Percentiles rank a stretch among this genome's conserved stretches.
These are phyloP conservation scores for Leccinum insigne DNA, from an alignment of 1,284 basidiomycete genomes.

Conservation along the genomic window DNA sequence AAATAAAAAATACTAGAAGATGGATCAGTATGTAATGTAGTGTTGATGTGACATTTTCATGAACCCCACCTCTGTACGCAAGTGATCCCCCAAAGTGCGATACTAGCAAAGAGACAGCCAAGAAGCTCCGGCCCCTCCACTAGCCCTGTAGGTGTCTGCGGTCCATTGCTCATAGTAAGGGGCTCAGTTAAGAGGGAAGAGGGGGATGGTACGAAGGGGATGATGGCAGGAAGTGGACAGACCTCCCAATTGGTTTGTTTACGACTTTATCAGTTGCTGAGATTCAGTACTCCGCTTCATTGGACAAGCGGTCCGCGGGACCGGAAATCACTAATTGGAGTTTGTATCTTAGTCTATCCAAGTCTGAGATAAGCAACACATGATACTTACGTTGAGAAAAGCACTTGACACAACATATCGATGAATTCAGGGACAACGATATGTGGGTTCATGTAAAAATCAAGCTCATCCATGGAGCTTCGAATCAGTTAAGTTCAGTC, in stretches of 20 bases:
- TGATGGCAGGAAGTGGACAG: background rate
- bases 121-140: background rate
- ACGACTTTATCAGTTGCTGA: conserved; percentile 1
- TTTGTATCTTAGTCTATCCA: background rate
- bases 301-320: background rate
- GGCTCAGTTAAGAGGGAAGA: background rate
- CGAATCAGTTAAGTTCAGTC: background rate
- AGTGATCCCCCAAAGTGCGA: background rate
- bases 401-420: background rate
- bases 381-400: background rate
- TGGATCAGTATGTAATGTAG: background rate
- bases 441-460: background rate
- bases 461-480: background rate
- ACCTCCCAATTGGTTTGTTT: conserved; percentile 1
- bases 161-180: background rate
- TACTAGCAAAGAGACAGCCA: background rate
- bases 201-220: background rate
- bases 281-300: background rate
- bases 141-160: background rate
- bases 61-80: background rate
- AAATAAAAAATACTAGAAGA: conserved; percentile 20
- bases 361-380: background rate
- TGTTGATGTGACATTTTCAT: background rate
- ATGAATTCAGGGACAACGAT: background rate
- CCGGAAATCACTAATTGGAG: background rate